These are phyloP conservation scores for Centrapalus pauciflorus DNA, from an alignment of 129 eudicot genomes.

Conservation along the genomic window DNA sequence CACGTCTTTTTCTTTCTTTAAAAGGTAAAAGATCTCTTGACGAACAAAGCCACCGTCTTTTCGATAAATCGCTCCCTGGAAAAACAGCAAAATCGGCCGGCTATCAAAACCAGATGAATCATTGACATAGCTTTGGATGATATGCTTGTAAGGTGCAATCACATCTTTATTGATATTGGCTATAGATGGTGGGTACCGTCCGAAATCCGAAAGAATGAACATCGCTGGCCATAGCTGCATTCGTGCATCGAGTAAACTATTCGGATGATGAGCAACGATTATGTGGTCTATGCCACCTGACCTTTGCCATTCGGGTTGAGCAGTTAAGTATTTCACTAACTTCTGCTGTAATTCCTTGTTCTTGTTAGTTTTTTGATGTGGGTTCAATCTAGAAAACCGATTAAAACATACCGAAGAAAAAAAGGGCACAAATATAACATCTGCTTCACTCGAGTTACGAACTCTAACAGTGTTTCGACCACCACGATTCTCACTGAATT, in stretches of 20 bases:
- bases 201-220: constrained; percentile 83
- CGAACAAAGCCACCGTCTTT: constrained; percentile 85
- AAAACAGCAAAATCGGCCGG: constrained; percentile 74
- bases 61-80: constrained; percentile 88
- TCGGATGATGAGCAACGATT: constrained; percentile 82
- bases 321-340: constrained; percentile 50
- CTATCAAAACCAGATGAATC: constrained; percentile 65
- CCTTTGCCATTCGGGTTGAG: constrained; percentile 75
- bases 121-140: constrained; percentile 41
- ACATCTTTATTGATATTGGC: constrained; percentile 89
- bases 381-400: constrained; percentile 48
- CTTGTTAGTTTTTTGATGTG: constrained; percentile 34
- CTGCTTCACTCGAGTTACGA: constrained; percentile 81
- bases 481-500: constrained; percentile 28
- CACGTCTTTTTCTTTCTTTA: constrained; percentile 76
- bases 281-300: constrained; percentile 80
- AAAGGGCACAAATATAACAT: constrained; percentile 83
- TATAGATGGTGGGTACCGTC: constrained; percentile 82
- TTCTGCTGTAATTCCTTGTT: constrained; percentile 54
- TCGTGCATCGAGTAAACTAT: constrained; percentile 76
- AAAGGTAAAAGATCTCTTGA: constrained; percentile 68
- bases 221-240: constrained; percentile 81
- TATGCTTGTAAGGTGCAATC: constrained; percentile 91
- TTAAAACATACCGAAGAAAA: constrained; percentile 81
- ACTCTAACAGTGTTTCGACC: constrained; percentile 60